Evolutionary conservation across 345 rosid species (phyloP), one percentile per base, ranked within the genome.

Genomic region (Eucalyptus leucophloia): DNA sequence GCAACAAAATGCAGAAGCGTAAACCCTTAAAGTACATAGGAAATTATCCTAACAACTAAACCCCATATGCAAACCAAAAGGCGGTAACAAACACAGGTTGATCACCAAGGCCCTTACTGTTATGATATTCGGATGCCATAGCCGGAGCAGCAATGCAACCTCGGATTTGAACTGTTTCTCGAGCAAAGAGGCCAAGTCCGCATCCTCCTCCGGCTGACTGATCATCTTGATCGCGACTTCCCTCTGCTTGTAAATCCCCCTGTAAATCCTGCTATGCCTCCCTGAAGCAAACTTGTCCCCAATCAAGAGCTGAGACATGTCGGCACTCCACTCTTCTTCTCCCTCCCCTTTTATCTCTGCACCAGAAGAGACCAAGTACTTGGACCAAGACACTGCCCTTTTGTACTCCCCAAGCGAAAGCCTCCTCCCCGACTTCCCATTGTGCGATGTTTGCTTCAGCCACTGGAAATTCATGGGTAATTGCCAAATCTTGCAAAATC

Each of bases 181-280:
- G 90, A 96, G 95, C 91, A 91, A 40, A 49, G 88, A 58, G 87
- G 97, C 98, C 93, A 95, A 90, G 88, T 90, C 91, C 91, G 90
- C 97, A 87, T 96, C 98, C 87, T 96, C 98, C 92, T 94, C 94
- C 16, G 97, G 98, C 91, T 95, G 96, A 90, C 97, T 94, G 51
- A 95, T 90, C 58, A 96, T 92, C 95, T 96, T 96, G 89, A 96
- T 95, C 13, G 98, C 98, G 37, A 95, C 98, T 89, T 95, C 96
- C 89, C 88, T 92, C 88, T 95, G 96, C 93, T 94, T 95, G 86
- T 96, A 96, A 4, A 95, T 91, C 88, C 98, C 98, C 91, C 95
- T 91, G 90, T 96, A 96, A 87, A 96, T 94, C 95, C 98, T 94
- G 90, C 98, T 95, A 87, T 96, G 98, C 90, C 95, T 92, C 40